A percentile compares a stretch with the other conserved stretches of the same genome.
Evolutionary conservation across 345 rosid genomes (phyloP).

Genomic region (Aquilaria malaccensis): DNA sequence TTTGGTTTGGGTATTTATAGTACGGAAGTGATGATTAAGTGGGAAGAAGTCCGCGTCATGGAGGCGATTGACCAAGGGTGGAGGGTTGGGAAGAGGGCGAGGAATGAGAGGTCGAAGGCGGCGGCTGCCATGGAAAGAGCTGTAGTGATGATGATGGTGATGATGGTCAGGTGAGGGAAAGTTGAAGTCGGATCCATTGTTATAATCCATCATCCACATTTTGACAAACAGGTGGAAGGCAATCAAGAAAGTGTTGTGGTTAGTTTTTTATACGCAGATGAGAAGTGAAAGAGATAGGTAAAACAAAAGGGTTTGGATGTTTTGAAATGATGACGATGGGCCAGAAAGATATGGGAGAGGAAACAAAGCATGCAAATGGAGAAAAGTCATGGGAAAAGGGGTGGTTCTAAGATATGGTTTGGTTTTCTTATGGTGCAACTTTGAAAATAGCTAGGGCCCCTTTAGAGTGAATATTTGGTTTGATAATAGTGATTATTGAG

Average conservation of each 20-base stretch:
- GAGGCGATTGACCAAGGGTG: constrained; percentile 26
- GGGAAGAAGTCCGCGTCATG: constrained; percentile 39
- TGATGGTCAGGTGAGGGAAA: constrained; percentile 12
- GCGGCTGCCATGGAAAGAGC: constrained; percentile 53
- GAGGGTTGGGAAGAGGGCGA: constrained; percentile 38
- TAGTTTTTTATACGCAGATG: not conserved
- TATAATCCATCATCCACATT: constrained; percentile 96
- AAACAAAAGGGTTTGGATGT: constrained; percentile 1
- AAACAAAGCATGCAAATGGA: constrained; percentile 15
- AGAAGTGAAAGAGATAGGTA: not conserved
- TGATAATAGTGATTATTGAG: too few species aligned
- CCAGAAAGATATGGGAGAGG: constrained; percentile 10
- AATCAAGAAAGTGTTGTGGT: not conserved
- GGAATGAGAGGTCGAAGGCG: constrained; percentile 74
- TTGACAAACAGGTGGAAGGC: not conserved
- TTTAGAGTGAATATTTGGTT: too few species aligned
- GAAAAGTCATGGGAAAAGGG: constrained; percentile 3
- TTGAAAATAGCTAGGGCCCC: not conserved
- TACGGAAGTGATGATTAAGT: constrained; percentile 60
- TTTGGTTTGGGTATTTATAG: not conserved
- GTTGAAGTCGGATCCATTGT: constrained; percentile 57
- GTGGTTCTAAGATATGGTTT: not conserved
- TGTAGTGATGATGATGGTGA: constrained; percentile 2
- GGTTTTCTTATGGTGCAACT: constrained; percentile 2
- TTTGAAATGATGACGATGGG: constrained; percentile 1